Evolutionary conservation across 2,329 filamentous ascomycete genomes (phyloP).

Genomic region (Aspergillus arachidicola): DNA sequence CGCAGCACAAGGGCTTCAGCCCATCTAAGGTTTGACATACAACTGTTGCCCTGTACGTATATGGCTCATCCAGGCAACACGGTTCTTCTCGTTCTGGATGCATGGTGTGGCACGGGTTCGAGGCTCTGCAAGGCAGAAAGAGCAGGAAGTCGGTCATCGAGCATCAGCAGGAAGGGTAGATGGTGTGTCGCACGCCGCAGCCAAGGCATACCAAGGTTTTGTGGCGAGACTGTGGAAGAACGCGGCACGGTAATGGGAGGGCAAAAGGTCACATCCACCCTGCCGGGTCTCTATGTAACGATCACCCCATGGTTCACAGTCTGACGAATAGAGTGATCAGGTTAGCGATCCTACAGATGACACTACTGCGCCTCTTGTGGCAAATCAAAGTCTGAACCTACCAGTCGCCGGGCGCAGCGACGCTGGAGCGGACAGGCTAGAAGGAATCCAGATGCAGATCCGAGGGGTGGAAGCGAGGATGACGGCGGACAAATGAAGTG

Average conservation of each 20-base stretch:
- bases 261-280: background rate
- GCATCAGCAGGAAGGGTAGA: no score
- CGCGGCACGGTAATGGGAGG: background rate
- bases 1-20: background rate
- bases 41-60: background rate
- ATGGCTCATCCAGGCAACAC: background rate
- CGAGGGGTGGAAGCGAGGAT: background rate
- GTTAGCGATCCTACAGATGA: background rate
- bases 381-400: background rate
- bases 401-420: background rate
- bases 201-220: background rate
- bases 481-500: background rate
- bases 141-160: no score
- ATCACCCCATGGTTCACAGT: background rate
- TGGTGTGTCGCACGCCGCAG: background rate
- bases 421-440: background rate
- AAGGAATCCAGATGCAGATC: background rate
- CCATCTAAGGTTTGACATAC: background rate
- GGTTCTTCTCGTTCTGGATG: accelerated
- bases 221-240: background rate
- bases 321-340: background rate
- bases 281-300: background rate
- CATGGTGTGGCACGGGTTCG: background rate
- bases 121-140: background rate
- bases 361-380: background rate